Percentiles rank a stretch among this genome's conserved stretches.
These are phyloP conservation scores for Cephalotrichum gorgonifer DNA, from an alignment of 2,329 filamentous ascomycete species.

Conservation along the genomic window DNA sequence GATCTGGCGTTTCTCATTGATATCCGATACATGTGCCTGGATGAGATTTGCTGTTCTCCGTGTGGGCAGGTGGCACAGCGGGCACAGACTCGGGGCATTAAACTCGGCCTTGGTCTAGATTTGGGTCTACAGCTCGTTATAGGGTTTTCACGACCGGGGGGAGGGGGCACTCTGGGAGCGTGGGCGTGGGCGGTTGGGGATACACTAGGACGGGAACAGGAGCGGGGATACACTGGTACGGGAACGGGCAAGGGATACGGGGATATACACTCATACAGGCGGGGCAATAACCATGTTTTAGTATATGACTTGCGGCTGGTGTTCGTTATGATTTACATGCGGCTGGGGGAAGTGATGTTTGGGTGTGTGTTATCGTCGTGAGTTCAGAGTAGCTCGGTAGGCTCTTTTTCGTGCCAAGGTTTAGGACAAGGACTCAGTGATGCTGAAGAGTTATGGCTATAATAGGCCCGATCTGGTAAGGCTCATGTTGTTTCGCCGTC, in stretches of 20 bases:
- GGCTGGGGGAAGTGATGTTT: neutral
- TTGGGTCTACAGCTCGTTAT: too few species aligned
- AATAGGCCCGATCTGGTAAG: too few species aligned
- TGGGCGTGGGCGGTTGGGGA: too few species aligned
- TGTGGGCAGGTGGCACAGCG: too few species aligned
- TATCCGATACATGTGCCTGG: neutral
- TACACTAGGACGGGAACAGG: neutral
- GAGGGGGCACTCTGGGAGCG: too few species aligned
- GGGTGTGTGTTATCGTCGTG: neutral
- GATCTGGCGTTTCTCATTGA: neutral
- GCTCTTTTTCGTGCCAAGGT: neutral
- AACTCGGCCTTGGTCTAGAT: too few species aligned
- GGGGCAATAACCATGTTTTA: neutral
- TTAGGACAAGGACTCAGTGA: neutral
- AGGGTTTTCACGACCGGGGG: too few species aligned
- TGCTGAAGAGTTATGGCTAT: neutral
- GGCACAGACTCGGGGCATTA: too few species aligned
- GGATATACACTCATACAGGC: slow-evolving; percentile 4
- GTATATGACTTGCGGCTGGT: neutral
- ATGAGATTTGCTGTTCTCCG: too few species aligned
- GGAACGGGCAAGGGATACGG: neutral
- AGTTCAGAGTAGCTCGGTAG: neutral
- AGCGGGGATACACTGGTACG: neutral
- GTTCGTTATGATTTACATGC: neutral
- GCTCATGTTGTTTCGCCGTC: too few species aligned